A percentile compares a stretch with the other conserved stretches of the same genome.
These are phyloP conservation scores for Pseudovirgaria hyperparasitica DNA, from an alignment of 2,329 filamentous ascomycete species.

Conservation along the genomic window DNA sequence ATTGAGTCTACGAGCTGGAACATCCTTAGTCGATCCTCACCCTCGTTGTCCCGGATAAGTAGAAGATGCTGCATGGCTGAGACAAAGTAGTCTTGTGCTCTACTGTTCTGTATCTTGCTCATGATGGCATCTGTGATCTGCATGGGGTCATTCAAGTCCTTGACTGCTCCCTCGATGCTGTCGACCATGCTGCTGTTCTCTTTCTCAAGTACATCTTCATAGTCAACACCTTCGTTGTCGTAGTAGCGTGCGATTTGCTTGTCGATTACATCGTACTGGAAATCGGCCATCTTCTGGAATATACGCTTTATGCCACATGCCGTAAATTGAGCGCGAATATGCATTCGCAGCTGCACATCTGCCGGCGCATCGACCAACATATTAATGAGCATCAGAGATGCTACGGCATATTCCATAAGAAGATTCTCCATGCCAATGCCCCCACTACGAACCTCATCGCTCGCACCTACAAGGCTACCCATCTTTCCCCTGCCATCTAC, in stretches of 20 bases:
- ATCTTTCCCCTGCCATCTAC: conserved; percentile 96
- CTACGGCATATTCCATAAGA: conserved; percentile 96
- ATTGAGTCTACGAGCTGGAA: conserved; percentile 98
- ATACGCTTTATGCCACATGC: conserved; percentile 92
- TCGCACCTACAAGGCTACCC: conserved; percentile 93
- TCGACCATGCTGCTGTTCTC: conserved; percentile 88
- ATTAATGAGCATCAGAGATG: conserved; percentile 89
- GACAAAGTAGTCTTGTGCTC: conserved; percentile 88
- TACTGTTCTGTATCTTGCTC: conserved; percentile 66
- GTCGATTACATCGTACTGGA: conserved; percentile 96
- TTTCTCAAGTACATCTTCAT: conserved; percentile 88
- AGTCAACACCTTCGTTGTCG: conserved; percentile 92
- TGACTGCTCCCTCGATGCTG: conserved; percentile 70
- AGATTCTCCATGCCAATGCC: conserved; percentile 98
- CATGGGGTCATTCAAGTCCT: conserved; percentile 81
- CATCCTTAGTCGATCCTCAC: conserved; percentile 84
- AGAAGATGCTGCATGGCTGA: conserved; percentile 92
- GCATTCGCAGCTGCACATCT: conserved; percentile 82
- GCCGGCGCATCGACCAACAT: conserved; percentile 90
- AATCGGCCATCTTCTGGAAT: conserved; percentile 90
- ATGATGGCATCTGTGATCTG: conserved; percentile 94
- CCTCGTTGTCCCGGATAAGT: conserved; percentile 80
- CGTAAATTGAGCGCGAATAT: conserved; percentile 91
- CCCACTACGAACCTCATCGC: conserved; percentile 88
- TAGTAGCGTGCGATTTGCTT: conserved; percentile 94